Conservation (phyloP, 805 yeast species). For the Alloascoidea africana region DNA sequence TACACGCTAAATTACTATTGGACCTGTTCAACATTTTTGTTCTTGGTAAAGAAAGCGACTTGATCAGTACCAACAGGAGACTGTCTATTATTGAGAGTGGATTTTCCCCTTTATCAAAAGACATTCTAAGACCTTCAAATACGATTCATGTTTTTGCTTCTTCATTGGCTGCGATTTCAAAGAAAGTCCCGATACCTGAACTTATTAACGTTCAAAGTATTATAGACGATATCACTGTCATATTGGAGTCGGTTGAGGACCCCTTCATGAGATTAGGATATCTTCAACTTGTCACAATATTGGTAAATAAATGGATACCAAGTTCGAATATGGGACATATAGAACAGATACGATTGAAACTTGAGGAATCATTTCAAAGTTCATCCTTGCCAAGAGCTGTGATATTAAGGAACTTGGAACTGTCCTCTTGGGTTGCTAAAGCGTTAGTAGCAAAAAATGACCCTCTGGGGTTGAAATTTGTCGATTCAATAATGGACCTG, state of each 20-base stretch:
- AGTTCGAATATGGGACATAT: conserved; percentile 10
- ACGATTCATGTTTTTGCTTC: conserved; percentile 6
- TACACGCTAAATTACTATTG: not conserved
- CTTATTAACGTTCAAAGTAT: conserved; percentile 6
- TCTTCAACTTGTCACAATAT: conserved; percentile 36
- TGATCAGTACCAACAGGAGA: too few species aligned
- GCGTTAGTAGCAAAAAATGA: conserved; percentile 51
- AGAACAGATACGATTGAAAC: not conserved
- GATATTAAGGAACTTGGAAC: conserved; percentile 28
- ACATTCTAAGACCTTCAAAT: not conserved
- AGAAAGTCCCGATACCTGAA: not conserved
- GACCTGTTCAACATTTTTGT: not conserved
- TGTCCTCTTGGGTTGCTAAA: conserved; percentile 55
- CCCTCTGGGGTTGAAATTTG: conserved; percentile 17
- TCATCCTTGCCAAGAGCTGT: conserved; percentile 3
- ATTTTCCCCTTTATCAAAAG: not conserved
- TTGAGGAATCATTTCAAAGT: not conserved
- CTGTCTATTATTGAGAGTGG: too few species aligned
- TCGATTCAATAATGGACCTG: conserved; percentile 20
- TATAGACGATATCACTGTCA: conserved; percentile 8
- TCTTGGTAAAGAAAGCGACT: not conserved
- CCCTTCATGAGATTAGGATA: conserved; percentile 32
- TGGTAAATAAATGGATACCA: conserved; percentile 40
- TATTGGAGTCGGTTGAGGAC: conserved; percentile 11
- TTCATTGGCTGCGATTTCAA: conserved; percentile 6